Evolutionary conservation across 2,329 filamentous ascomycete species (phyloP).

Genomic region (Epichloe gansuensis): DNA sequence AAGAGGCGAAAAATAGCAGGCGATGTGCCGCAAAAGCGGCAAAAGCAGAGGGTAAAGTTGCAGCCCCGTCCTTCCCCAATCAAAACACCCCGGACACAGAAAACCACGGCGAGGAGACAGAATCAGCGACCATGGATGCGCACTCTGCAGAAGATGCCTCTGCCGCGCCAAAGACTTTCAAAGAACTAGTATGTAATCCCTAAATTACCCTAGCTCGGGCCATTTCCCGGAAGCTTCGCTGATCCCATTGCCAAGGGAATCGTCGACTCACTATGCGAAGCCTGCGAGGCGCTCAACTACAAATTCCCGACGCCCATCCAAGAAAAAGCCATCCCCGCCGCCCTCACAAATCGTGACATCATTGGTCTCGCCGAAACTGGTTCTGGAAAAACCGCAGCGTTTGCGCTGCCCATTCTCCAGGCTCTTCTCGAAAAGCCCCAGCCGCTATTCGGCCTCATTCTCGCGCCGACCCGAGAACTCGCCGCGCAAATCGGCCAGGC

Average conservation of each 20-base stretch:
- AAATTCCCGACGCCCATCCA: slow-evolving; percentile 84
- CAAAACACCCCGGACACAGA: slow-evolving; percentile 5
- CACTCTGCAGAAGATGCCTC: slow-evolving; percentile 19
- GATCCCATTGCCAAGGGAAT: slow-evolving; percentile 46
- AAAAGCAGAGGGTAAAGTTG: slow-evolving; percentile 8
- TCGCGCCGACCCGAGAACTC: slow-evolving; percentile 87
- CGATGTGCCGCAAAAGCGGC: slow-evolving; percentile 12
- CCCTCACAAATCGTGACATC: slow-evolving; percentile 69
- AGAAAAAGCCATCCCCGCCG: slow-evolving; percentile 67
- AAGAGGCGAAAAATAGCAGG: slow-evolving; percentile 32
- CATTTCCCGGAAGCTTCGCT: not conserved
- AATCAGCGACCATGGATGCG: slow-evolving; percentile 23
- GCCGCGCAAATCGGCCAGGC: slow-evolving; percentile 82
- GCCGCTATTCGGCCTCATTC: slow-evolving; percentile 73
- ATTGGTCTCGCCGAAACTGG: slow-evolving; percentile 94
- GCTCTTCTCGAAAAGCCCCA: slow-evolving; percentile 80
- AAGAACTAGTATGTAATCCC: slow-evolving; percentile 39
- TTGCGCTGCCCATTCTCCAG: slow-evolving; percentile 85
- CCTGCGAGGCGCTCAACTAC: slow-evolving; percentile 72
- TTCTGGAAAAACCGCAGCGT: slow-evolving; percentile 90
- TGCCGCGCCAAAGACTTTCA: slow-evolving; percentile 47
- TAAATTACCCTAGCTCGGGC: not conserved
- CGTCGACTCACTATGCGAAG: slow-evolving; percentile 78
- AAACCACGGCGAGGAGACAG: slow-evolving; percentile 12
- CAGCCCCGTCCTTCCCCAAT: not conserved